Evolutionary conservation across 2,329 filamentous ascomycete species (phyloP).

Genomic region (Trichoderma harzianum): DNA sequence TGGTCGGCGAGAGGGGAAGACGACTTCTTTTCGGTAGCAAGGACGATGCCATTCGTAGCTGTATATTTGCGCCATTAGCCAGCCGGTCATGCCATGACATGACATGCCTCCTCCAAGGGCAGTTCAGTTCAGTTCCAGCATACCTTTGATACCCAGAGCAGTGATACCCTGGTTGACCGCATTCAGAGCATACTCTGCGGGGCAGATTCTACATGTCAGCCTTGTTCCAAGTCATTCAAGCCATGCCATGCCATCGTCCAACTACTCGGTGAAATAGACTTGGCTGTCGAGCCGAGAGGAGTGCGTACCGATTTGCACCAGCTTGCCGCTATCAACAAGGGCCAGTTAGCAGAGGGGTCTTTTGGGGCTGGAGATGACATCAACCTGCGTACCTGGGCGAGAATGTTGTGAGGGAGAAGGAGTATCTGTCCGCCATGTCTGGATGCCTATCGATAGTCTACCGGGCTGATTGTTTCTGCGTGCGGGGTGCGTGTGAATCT

Average conservation of each 20-base stretch:
- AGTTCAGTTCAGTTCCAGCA: constrained; percentile 20
- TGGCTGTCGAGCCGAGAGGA: neutral
- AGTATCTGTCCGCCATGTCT: constrained; percentile 95
- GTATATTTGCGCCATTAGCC: constrained; percentile 23
- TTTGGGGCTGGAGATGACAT: constrained; percentile 12
- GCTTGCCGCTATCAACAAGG: constrained; percentile 70
- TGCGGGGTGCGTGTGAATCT: neutral
- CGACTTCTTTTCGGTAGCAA: constrained; percentile 99
- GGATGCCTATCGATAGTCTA: constrained; percentile 20
- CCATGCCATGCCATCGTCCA: neutral
- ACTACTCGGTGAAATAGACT: neutral
- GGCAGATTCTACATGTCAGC: constrained; percentile 11
- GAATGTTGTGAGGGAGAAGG: constrained; percentile 98
- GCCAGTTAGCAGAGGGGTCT: constrained; percentile 34
- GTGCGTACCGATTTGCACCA: constrained; percentile 84
- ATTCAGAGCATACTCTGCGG: constrained; percentile 93
- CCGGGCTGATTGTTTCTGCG: neutral
- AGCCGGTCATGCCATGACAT: neutral
- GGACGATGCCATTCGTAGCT: constrained; percentile 98
- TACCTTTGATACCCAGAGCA: constrained; percentile 97
- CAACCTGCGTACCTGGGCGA: constrained; percentile 78
- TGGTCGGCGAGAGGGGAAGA: constrained; percentile 96
- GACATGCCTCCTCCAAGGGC: neutral
- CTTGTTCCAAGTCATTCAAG: neutral
- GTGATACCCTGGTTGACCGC: constrained; percentile 99